A percentile compares a stretch with the other conserved stretches of the same genome.
Conservation (phyloP, 2,329 filamentous ascomycete species). For the Neofusicoccum ribis region DNA sequence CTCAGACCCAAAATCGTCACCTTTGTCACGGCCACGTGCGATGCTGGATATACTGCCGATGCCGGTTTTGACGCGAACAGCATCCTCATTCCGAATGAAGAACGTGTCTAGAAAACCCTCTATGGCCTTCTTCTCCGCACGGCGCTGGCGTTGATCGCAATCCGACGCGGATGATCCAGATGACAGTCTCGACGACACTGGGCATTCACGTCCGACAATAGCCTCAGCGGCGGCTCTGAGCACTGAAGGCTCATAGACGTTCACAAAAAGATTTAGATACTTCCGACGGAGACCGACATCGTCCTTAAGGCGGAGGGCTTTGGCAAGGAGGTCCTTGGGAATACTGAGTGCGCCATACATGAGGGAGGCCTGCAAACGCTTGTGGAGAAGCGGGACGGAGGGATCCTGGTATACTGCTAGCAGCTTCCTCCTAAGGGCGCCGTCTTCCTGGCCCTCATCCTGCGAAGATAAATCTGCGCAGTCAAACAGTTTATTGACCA, state of each 20-base stretch:
- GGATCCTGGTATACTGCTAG: slow-evolving; percentile 56
- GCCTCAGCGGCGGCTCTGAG: slow-evolving; percentile 59
- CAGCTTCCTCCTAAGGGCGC: slow-evolving; percentile 48
- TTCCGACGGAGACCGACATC: slow-evolving; percentile 60
- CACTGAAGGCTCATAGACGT: slow-evolving; percentile 55
- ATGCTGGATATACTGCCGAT: slow-evolving; percentile 41
- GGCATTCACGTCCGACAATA: slow-evolving; percentile 57
- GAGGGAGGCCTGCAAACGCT: slow-evolving; percentile 59
- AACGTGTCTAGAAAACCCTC: slow-evolving; percentile 58
- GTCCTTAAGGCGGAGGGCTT: slow-evolving; percentile 49
- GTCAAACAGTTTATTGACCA: slow-evolving; percentile 58
- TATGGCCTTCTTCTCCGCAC: slow-evolving; percentile 45
- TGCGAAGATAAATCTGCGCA: slow-evolving; percentile 29
- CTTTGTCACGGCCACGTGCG: slow-evolving; percentile 33
- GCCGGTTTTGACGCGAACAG: slow-evolving; percentile 41
- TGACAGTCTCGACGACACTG: slow-evolving; percentile 36
- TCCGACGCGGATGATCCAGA: slow-evolving; percentile 37
- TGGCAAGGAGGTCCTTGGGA: slow-evolving; percentile 52
- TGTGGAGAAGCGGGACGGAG: slow-evolving; percentile 53
- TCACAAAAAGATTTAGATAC: slow-evolving; percentile 59
- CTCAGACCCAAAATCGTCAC: slow-evolving; percentile 43
- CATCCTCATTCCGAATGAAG: slow-evolving; percentile 60
- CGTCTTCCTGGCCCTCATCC: slow-evolving; percentile 10
- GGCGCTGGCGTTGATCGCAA: slow-evolving; percentile 34
- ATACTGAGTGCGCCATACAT: slow-evolving; percentile 58